Percentiles rank a stretch among this genome's conserved stretches.
These are phyloP conservation scores for Coemansia sp. DNA, from an alignment of 192 early-diverging fungal species.

Conservation along the genomic window DNA sequence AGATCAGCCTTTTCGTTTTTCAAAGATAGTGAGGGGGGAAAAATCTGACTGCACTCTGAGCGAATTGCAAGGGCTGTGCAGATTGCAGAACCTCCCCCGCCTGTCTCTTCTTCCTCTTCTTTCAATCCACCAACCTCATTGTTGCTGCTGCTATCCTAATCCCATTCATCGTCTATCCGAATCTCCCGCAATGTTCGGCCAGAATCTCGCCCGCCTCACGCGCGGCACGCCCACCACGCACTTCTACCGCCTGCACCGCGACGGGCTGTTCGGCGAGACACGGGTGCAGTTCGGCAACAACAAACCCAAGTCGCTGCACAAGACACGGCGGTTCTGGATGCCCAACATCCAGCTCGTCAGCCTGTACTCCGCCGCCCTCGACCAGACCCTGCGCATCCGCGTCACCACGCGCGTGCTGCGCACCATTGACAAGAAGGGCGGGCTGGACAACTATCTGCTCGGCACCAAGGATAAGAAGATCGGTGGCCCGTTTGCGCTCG, in stretches of 20 bases:
- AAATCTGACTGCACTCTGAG: no score
- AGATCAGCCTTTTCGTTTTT: not conserved
- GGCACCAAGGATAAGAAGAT: slow-evolving; percentile 68
- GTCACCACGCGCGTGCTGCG: slow-evolving; percentile 70
- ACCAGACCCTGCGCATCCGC: slow-evolving; percentile 58
- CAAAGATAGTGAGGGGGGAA: no score
- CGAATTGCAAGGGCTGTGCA: no score
- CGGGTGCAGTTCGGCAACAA: slow-evolving; percentile 48
- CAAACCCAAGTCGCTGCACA: slow-evolving; percentile 64
- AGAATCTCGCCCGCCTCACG: slow-evolving; percentile 14
- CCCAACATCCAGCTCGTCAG: slow-evolving; percentile 72
- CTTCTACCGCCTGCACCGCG: slow-evolving; percentile 36
- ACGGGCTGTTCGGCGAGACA: slow-evolving; percentile 42
- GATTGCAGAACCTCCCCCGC: no score
- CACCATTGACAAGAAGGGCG: slow-evolving; percentile 82
- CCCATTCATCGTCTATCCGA: no score
- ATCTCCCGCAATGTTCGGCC: slow-evolving; percentile 12
- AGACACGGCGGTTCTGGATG: slow-evolving; percentile 74
- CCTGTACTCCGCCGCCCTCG: slow-evolving; percentile 66
- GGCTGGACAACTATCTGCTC: slow-evolving; percentile 73
- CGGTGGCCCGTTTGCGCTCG: slow-evolving; percentile 58
- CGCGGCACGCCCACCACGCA: slow-evolving; percentile 30
- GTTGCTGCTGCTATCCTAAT: not conserved
- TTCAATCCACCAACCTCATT: not conserved
- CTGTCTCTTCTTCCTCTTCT: not conserved